Conservation (phyloP, 345 rosid genomes). For the Mercurialis annua region DNA sequence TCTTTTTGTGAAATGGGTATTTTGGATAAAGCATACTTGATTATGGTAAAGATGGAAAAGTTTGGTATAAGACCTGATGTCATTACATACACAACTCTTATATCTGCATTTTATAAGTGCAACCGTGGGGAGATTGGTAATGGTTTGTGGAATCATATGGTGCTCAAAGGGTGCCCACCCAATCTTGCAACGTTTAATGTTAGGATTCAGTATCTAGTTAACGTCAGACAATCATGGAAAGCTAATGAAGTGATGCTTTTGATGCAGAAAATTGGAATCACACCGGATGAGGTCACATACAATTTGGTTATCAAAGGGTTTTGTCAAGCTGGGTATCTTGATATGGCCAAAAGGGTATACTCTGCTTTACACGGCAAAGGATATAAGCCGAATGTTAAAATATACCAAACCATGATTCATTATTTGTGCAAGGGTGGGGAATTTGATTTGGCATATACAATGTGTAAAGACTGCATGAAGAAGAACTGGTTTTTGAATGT, state of each 20-base stretch:
- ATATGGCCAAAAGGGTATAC: constrained; percentile 76
- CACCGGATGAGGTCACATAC: constrained; percentile 63
- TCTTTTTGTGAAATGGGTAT: constrained; percentile 53
- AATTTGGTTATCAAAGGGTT: constrained; percentile 83
- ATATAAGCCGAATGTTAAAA: constrained; percentile 53
- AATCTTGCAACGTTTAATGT: constrained; percentile 70
- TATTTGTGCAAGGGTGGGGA: constrained; percentile 60
- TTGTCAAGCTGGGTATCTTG: constrained; percentile 55
- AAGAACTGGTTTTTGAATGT: constrained; percentile 61
- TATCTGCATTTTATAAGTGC: constrained; percentile 58
- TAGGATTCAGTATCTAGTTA: constrained; percentile 68
- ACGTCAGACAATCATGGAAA: constrained; percentile 56
- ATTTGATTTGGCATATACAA: constrained; percentile 58
- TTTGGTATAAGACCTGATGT: constrained; percentile 62
- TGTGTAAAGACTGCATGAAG: constrained; percentile 70
- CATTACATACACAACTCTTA: constrained; percentile 68
- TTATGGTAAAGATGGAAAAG: constrained; percentile 55
- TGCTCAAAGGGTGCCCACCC: constrained; percentile 67
- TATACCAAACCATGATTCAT: constrained; percentile 82
- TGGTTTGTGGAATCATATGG: constrained; percentile 82
- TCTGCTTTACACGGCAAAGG: constrained; percentile 52
- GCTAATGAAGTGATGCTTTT: constrained; percentile 59
- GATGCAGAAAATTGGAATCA: constrained; percentile 56
- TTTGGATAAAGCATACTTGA: constrained; percentile 51
- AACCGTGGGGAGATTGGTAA: constrained; percentile 53